These are phyloP conservation scores for Capsicum rhomboideum DNA, from an alignment of 257 asterid species.

Conservation along the genomic window DNA sequence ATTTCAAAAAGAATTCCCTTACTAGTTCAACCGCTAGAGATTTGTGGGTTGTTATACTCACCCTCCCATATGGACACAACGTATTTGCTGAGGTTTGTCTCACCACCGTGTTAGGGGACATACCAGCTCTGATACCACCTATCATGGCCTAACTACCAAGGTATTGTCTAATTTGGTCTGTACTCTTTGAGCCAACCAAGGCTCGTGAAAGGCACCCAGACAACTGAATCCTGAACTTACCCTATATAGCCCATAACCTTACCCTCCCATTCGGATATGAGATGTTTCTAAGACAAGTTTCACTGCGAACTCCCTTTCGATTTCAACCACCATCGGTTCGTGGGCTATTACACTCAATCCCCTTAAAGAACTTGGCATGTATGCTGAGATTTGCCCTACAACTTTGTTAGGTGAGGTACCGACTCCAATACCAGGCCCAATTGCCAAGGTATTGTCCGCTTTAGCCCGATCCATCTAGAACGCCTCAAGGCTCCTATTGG, in stretches of 20 bases:
- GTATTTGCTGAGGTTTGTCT: neutral
- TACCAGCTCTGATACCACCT: neutral
- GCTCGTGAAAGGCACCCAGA: neutral
- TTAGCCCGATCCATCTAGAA: neutral
- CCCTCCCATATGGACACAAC: neutral
- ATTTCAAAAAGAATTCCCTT: neutral
- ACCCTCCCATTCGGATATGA: neutral
- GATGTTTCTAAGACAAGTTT: neutral
- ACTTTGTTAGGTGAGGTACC: neutral
- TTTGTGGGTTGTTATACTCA: neutral
- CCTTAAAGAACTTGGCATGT: neutral
- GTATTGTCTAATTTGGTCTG: neutral
- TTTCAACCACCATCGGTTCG: neutral
- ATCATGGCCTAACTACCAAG: neutral
- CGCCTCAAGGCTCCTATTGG: neutral
- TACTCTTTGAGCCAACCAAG: neutral
- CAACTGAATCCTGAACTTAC: neutral
- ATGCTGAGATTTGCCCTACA: neutral
- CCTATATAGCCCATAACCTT: neutral
- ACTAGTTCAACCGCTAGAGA: neutral
- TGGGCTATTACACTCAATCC: neutral
- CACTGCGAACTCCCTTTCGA: neutral
- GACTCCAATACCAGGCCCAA: neutral
- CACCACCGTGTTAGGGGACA: neutral
- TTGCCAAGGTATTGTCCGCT: neutral